Conservation (phyloP, 768 basidiomycete species). For the Exidia glandulosa region DNA sequence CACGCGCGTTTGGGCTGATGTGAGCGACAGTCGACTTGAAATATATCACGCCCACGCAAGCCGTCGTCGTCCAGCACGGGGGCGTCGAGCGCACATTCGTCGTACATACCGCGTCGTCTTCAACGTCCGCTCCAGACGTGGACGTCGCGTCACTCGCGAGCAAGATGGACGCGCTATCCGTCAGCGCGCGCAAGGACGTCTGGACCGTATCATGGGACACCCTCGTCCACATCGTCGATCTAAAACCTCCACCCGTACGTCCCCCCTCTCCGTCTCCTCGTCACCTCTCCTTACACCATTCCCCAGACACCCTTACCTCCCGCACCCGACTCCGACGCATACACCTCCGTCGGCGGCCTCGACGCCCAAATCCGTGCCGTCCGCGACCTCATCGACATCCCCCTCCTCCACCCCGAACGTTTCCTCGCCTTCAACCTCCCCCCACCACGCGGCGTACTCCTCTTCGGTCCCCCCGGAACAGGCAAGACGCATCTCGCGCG, state of each 20-base stretch:
- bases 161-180: slow-evolving; percentile 33
- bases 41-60: slow-evolving; percentile 51
- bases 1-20: background rate
- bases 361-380: slow-evolving; percentile 80
- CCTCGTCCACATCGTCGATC: slow-evolving; percentile 34
- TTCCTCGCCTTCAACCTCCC: slow-evolving; percentile 49
- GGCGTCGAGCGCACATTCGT: slow-evolving; percentile 44
- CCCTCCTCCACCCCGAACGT: slow-evolving; percentile 69
- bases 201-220: slow-evolving; percentile 68
- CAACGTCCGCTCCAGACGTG: slow-evolving; percentile 14
- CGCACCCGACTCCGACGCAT: slow-evolving; percentile 35
- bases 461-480: slow-evolving; percentile 94
- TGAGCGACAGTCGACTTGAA: slow-evolving; percentile 51
- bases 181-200: slow-evolving; percentile 30
- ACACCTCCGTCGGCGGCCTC: slow-evolving; percentile 78
- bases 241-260: slow-evolving; percentile 34
- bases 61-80: slow-evolving; percentile 55
- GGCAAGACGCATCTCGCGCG: slow-evolving; percentile 96
- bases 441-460: slow-evolving; percentile 88
- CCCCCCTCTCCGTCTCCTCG: slow-evolving; percentile 7
- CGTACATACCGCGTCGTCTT: slow-evolving; percentile 37
- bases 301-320: slow-evolving; percentile 8
- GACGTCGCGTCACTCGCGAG: slow-evolving; percentile 24
- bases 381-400: slow-evolving; percentile 75
- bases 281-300: background rate